phyloP scores from a whole-genome alignment of 2,329 filamentous ascomycete species.

The Fusarium nodosum region DNA sequence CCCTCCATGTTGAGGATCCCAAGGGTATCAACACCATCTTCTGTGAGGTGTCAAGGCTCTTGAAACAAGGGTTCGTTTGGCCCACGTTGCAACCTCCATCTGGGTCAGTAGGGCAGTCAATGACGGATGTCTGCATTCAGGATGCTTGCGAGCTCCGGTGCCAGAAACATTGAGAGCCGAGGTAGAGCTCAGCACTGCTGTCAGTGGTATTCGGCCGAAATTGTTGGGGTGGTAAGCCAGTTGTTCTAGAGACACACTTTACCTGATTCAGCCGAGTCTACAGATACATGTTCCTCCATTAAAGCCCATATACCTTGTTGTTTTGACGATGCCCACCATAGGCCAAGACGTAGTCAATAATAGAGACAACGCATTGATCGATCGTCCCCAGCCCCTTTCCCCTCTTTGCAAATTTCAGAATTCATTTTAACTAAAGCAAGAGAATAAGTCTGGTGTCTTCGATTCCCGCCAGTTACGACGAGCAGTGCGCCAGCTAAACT shows the following conservation, averaged over 20 bases:
- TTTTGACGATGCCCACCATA: background rate
- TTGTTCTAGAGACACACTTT: background rate
- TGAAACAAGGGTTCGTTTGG: conserved; percentile 20
- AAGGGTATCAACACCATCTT: conserved; percentile 42
- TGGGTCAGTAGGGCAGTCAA: background rate
- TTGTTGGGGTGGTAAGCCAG: background rate
- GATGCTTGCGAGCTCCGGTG: background rate
- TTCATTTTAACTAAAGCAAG: background rate
- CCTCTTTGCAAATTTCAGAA: background rate
- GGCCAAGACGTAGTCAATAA: background rate
- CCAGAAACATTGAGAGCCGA: background rate
- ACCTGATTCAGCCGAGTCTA: background rate
- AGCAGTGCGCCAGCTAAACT: background rate
- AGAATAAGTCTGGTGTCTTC: background rate
- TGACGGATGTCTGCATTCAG: background rate
- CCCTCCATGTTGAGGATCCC: conserved; percentile 14
- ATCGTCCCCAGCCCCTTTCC: background rate
- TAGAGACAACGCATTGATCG: background rate
- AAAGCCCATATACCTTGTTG: background rate
- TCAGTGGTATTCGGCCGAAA: background rate
- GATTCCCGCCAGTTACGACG: background rate
- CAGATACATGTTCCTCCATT: background rate
- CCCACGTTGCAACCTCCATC: background rate
- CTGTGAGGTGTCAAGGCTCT: background rate
- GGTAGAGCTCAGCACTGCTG: background rate